Evolutionary conservation across 176 grass and related monocot genomes (phyloP).

Genomic region (Zoysia japonica): DNA sequence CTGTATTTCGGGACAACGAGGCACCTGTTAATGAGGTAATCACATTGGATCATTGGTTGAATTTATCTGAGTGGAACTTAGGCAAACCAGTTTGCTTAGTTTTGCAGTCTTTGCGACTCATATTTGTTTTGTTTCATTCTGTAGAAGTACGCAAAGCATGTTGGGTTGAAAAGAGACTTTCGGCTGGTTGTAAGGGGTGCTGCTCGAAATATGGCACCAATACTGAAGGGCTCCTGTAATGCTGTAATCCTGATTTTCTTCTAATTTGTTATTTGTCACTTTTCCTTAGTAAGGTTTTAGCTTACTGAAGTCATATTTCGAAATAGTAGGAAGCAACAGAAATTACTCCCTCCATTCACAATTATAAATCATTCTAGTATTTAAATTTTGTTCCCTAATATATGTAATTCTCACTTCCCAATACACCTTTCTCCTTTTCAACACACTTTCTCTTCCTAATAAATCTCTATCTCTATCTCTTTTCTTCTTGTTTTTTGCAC

Average conservation of each 20-base stretch:
- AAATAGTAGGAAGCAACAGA: not conserved
- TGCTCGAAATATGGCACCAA: conserved; percentile 91
- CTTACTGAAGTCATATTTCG: conserved; percentile 21
- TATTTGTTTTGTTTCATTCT: conserved; percentile 29
- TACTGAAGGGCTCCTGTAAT: conserved; percentile 99
- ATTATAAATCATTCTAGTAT: no score
- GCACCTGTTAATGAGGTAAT: conserved; percentile 94
- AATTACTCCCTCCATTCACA: not conserved
- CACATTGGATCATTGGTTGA: conserved; percentile 21
- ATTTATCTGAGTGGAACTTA: not conserved
- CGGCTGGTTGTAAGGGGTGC: conserved; percentile 91
- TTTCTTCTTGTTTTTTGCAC: no score
- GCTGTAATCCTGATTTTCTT: conserved; percentile 50
- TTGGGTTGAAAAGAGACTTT: conserved; percentile 94
- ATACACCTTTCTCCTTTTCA: no score
- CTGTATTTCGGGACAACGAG: conserved; percentile 95
- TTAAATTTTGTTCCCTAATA: no score
- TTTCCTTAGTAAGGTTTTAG: conserved; percentile 20
- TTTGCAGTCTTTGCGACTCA: conserved; percentile 21
- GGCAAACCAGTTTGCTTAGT: not conserved
- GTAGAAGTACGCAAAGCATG: conserved; percentile 95
- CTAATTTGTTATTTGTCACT: conserved; percentile 7
- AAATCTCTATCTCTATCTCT: no score
- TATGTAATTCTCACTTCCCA: no score
- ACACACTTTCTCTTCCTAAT: no score